These are phyloP conservation scores for Gentiana straminea DNA, from an alignment of 257 asterid species.

Conservation along the genomic window DNA sequence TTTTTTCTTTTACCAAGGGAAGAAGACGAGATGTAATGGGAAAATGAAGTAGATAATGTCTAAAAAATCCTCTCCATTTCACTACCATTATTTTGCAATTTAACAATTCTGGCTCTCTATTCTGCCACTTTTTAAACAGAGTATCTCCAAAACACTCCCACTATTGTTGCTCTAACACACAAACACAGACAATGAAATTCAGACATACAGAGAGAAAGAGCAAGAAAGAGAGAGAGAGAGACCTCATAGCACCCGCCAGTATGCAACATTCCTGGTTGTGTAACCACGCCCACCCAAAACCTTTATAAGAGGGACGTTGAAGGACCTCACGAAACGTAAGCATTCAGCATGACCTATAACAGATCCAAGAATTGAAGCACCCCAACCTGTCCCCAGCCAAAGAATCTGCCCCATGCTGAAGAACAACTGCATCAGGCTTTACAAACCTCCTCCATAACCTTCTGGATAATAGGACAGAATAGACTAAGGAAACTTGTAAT, in stretches of 20 bases:
- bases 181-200: too few species aligned
- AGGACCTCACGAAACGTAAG: constrained; percentile 48
- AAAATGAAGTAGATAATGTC: too few species aligned
- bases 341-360: constrained; percentile 66
- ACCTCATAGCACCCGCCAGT: constrained; percentile 71
- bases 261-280: constrained; percentile 54
- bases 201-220: background rate
- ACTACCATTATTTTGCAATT: too few species aligned
- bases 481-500: constrained; percentile 35
- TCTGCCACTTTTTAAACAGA: too few species aligned
- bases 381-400: constrained; percentile 67
- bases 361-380: constrained; percentile 49
- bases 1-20: too few species aligned
- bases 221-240: constrained; percentile 8
- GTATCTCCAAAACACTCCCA: too few species aligned
- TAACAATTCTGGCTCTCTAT: too few species aligned
- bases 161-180: too few species aligned
- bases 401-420: constrained; percentile 66
- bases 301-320: constrained; percentile 61
- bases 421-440: constrained; percentile 63
- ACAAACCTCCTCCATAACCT: constrained; percentile 46
- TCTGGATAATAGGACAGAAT: constrained; percentile 45
- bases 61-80: too few species aligned
- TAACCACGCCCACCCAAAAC: constrained; percentile 77
- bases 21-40: too few species aligned